Evolutionary conservation across 768 basidiomycete genomes (phyloP).

Genomic region (Phaeotremella fagi): DNA sequence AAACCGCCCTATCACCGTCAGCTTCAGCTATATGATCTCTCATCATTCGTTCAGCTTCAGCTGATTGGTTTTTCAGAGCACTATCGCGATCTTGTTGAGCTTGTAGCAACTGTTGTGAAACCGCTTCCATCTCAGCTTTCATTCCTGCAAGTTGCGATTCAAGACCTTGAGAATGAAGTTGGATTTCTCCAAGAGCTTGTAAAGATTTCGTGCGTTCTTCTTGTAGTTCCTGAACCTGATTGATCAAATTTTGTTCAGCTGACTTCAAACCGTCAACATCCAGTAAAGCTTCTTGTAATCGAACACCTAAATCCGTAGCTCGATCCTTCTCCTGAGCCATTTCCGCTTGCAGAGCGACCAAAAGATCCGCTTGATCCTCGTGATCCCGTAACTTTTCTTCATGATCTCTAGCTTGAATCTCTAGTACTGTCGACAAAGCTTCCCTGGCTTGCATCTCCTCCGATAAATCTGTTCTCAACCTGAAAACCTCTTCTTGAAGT

Average conservation of each 20-base stretch:
- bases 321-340: constrained; percentile 52
- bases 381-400: constrained; percentile 27
- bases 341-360: constrained; percentile 31
- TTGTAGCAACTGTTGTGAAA: constrained; percentile 63
- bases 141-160: constrained; percentile 69
- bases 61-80: constrained; percentile 65
- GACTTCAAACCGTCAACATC: constrained; percentile 53
- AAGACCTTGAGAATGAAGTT: constrained; percentile 66
- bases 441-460: constrained; percentile 39
- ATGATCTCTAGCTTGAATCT: constrained; percentile 21
- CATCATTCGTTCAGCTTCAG: constrained; percentile 58
- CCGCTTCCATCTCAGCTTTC: constrained; percentile 66
- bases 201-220: constrained; percentile 72
- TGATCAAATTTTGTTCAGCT: constrained; percentile 45
- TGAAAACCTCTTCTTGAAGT: constrained; percentile 33
- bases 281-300: constrained; percentile 38
- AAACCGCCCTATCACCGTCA: constrained; percentile 84
- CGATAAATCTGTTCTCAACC: constrained; percentile 31
- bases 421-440: constrained; percentile 33
- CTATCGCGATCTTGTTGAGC: constrained; percentile 74
- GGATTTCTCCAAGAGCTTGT: constrained; percentile 68
- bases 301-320: constrained; percentile 39
- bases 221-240: constrained; percentile 62
- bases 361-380: constrained; percentile 29
- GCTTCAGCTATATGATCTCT: constrained; percentile 88